phyloP scores from a whole-genome alignment of 495 filamentous ascomycete genomes.

The Neurospora sp. region DNA sequence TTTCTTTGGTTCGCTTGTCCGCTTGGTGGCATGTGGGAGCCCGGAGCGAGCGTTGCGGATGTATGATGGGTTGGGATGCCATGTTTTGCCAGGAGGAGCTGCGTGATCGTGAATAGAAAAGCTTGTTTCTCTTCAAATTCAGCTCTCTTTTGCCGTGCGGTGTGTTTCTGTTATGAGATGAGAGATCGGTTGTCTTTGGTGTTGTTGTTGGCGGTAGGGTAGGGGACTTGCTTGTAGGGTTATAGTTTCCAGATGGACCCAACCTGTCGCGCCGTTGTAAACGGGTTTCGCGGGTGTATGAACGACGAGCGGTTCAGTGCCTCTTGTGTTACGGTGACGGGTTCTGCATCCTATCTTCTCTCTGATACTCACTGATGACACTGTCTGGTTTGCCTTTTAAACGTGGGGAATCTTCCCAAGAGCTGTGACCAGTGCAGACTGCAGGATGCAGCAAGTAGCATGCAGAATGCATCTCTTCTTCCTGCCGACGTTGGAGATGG shows the following conservation, averaged over 20 bases:
- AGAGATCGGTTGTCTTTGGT: not conserved
- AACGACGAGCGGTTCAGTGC: not conserved
- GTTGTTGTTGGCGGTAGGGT: not conserved
- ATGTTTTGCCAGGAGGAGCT: not conserved
- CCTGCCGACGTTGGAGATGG: not conserved
- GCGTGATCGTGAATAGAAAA: not conserved
- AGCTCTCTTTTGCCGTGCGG: not conserved
- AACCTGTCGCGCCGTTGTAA: not conserved
- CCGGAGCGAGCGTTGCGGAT: not conserved
- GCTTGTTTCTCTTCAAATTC: not conserved
- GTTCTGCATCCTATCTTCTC: not conserved
- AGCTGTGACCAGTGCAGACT: not conserved
- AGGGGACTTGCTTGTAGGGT: not conserved
- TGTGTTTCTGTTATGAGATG: not conserved
- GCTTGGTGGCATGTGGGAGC: not conserved
- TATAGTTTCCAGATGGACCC: not conserved
- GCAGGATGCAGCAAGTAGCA: not conserved
- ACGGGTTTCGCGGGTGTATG: too few relatives aligned
- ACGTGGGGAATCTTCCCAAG: not conserved
- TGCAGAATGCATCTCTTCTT: not conserved
- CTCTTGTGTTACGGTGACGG: not conserved
- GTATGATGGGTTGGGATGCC: not conserved
- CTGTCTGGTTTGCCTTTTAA: not conserved
- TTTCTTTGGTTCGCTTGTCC: too few relatives aligned
- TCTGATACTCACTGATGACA: not conserved